A percentile compares a stretch with the other conserved stretches of the same genome.
Conservation (phyloP, 2,329 filamentous ascomycete species). For the Colletotrichum sp. region DNA sequence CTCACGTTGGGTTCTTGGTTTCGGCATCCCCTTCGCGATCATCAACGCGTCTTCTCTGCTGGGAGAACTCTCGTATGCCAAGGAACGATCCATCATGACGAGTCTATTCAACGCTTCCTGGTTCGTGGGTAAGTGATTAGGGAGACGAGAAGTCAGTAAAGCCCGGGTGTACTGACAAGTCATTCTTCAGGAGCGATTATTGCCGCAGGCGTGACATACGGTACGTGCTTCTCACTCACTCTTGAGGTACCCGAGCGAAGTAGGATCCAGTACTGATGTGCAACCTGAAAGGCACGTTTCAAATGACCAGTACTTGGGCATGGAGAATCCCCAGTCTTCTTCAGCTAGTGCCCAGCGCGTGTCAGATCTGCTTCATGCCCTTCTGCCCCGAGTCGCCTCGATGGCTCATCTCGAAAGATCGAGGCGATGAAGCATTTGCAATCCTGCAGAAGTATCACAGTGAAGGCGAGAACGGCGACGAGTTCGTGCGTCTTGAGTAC, state of each 20-base stretch:
- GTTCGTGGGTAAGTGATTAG: neutral
- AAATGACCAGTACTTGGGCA: constrained; percentile 11
- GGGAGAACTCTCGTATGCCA: constrained; percentile 58
- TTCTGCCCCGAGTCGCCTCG: constrained; percentile 43
- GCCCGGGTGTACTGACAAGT: neutral
- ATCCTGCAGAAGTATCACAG: constrained; percentile 50
- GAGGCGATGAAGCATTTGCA: constrained; percentile 34
- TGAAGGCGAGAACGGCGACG: constrained; percentile 52
- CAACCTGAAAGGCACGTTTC: neutral
- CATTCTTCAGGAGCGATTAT: neutral
- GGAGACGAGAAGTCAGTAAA: neutral
- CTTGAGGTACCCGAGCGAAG: neutral
- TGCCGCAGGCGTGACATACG: constrained; percentile 5
- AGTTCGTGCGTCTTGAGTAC: constrained; percentile 60
- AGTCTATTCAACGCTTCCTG: constrained; percentile 49
- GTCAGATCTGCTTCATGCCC: constrained; percentile 29
- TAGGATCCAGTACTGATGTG: neutral
- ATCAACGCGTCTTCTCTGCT: constrained; percentile 56
- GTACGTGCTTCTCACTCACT: neutral
- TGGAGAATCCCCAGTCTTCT: constrained; percentile 16
- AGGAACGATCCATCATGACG: constrained; percentile 56
- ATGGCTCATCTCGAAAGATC: constrained; percentile 35
- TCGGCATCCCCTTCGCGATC: constrained; percentile 58
- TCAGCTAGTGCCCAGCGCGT: constrained; percentile 23
- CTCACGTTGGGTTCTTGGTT: constrained; percentile 57